Evolutionary conservation across 305 asterid species (phyloP).

Genomic region (Plantago coronopus): DNA sequence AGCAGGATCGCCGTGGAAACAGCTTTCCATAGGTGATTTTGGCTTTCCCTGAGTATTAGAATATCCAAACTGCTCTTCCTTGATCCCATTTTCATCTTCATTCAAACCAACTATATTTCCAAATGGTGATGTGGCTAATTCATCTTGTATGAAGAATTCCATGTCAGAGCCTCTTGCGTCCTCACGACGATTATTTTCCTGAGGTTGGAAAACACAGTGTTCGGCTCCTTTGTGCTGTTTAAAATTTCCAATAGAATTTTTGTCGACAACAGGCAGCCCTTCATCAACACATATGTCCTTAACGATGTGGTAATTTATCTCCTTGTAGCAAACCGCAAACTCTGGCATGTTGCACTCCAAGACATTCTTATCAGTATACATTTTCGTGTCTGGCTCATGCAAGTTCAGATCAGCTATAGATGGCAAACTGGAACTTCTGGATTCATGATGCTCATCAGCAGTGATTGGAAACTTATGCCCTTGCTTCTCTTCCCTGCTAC

Average conservation of each 20-base stretch:
- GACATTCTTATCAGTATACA: constrained; percentile 40
- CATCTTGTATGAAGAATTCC: constrained; percentile 24
- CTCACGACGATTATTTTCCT: constrained; percentile 16
- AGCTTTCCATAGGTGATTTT: constrained; percentile 17
- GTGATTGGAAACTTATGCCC: constrained; percentile 22
- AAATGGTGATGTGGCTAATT: constrained; percentile 10
- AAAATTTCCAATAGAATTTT: constrained; percentile 24
- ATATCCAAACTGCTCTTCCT: constrained; percentile 25
- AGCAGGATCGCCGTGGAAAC: constrained; percentile 11
- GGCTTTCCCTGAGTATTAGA: constrained; percentile 25
- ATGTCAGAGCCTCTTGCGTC: constrained; percentile 14
- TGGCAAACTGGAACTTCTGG: constrained; percentile 22
- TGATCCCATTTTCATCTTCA: constrained; percentile 22
- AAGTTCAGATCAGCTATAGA: constrained; percentile 26
- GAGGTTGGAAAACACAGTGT: constrained; percentile 13
- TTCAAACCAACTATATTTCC: constrained; percentile 14
- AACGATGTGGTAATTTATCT: constrained; percentile 30
- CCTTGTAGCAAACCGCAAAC: constrained; percentile 43
- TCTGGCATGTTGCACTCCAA: constrained; percentile 43
- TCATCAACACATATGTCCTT: constrained; percentile 66
- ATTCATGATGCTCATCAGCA: constrained; percentile 22
- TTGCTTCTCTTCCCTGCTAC: constrained; percentile 23
- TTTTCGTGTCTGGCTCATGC: constrained; percentile 19
- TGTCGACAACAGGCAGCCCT: constrained; percentile 42
- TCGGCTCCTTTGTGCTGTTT: constrained; percentile 23